A percentile compares a stretch with the other conserved stretches of the same genome.
Evolutionary conservation across 345 rosid species (phyloP).

Genomic region (Sisymbrium irio): DNA sequence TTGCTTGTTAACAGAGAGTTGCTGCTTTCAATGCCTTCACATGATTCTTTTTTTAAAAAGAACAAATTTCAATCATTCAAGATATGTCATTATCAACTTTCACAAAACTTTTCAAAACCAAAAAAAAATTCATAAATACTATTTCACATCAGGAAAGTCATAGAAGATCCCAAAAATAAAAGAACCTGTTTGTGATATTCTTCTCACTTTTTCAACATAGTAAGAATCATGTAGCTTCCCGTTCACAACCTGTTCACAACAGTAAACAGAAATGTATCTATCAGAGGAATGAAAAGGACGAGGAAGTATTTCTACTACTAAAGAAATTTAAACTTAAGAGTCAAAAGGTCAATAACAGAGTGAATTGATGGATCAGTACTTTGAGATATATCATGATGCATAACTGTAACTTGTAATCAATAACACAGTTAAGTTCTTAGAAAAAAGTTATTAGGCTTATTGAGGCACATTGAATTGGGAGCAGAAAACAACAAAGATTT

Average conservation of each 20-base stretch:
- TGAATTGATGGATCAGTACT: not conserved
- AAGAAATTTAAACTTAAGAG: not conserved
- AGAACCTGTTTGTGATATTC: conserved; percentile 15
- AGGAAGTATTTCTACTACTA: not conserved
- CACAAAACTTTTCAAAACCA: conserved; percentile 9
- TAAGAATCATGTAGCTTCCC: not conserved
- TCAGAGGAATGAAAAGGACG: not conserved
- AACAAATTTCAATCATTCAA: conserved; percentile 31
- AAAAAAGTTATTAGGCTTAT: conserved; percentile 20
- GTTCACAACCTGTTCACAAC: not conserved
- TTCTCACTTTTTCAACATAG: conserved; percentile 4
- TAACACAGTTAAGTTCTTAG: not conserved
- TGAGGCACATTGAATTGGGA: conserved; percentile 5
- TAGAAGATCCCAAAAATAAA: not conserved
- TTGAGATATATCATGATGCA: not conserved
- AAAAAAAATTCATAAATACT: not conserved
- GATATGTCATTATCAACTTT: conserved; percentile 25
- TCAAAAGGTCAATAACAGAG: not conserved
- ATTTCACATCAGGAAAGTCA: conserved; percentile 20
- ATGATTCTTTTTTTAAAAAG: conserved; percentile 17
- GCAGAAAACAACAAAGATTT: conserved; percentile 29
- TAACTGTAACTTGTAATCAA: conserved; percentile 15
- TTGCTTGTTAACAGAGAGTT: conserved; percentile 28
- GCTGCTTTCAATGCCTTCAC: conserved; percentile 32
- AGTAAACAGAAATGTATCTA: not conserved